Conservation (phyloP, 2,329 filamentous ascomycete species). For the Hymenoscyphus salicellus region DNA sequence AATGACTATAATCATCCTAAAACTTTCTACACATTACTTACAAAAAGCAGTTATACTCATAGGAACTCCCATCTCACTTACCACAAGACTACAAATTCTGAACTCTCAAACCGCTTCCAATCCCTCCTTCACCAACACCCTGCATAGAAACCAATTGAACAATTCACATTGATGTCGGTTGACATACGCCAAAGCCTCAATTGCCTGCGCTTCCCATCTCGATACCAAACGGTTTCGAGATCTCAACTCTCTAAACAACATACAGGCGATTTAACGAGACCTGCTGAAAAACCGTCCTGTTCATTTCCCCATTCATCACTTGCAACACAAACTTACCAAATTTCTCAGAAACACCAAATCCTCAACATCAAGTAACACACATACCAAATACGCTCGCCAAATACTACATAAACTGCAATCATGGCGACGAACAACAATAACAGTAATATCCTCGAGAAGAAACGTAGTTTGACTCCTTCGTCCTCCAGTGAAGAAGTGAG, state of each 20-base stretch:
- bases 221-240: constrained; percentile 55
- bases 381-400: background rate
- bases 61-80: background rate
- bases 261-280: constrained; percentile 46
- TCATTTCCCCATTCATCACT: constrained; percentile 14
- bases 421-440: constrained; percentile 41
- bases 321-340: constrained; percentile 12
- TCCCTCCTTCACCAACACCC: constrained; percentile 15
- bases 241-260: constrained; percentile 54
- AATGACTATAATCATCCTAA: too few relatives aligned
- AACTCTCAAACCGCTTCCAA: constrained; percentile 10
- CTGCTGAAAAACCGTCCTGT: constrained; percentile 35
- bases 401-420: constrained; percentile 24
- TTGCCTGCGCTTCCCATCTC: constrained; percentile 53
- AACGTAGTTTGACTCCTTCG: constrained; percentile 29
- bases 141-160: constrained; percentile 16
- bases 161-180: constrained; percentile 55
- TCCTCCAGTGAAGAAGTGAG: constrained; percentile 56
- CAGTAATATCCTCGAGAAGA: constrained; percentile 35
- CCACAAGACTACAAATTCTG: background rate
- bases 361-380: background rate
- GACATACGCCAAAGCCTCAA: constrained; percentile 52
- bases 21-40: too few relatives aligned
- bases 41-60: too few relatives aligned
- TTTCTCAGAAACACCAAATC: constrained; percentile 20